phyloP scores from a whole-genome alignment of 2,329 filamentous ascomycete species.

The Neonectria hederae region DNA sequence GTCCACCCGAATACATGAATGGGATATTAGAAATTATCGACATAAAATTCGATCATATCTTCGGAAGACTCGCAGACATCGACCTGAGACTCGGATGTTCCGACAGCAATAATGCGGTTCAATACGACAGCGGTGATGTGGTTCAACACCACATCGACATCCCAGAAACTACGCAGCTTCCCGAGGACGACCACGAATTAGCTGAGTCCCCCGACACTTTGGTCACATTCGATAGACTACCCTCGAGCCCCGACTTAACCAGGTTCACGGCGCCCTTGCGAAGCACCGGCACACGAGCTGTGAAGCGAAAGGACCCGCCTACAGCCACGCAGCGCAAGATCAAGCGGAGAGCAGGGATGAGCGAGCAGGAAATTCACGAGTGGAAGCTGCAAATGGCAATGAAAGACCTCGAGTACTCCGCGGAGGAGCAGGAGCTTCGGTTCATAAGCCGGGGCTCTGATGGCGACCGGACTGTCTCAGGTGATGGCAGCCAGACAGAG shows the following conservation, averaged over 20 bases:
- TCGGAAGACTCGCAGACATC: neutral
- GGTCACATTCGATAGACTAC: slow-evolving; percentile 20
- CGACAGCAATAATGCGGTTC: neutral
- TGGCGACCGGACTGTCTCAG: too few relatives aligned
- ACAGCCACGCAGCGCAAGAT: neutral
- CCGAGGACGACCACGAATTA: neutral
- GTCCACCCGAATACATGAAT: neutral
- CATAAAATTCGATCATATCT: neutral
- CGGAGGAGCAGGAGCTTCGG: neutral
- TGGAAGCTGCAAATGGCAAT: neutral
- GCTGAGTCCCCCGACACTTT: neutral
- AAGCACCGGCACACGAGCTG: slow-evolving; percentile 29
- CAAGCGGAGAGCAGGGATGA: neutral
- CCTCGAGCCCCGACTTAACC: slow-evolving; percentile 20
- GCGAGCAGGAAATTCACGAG: neutral
- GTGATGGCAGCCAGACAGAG: too few relatives aligned
- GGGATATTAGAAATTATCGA: neutral
- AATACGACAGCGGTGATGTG: neutral
- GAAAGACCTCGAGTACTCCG: neutral
- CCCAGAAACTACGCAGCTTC: neutral
- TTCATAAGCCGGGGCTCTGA: neutral
- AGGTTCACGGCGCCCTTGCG: slow-evolving; percentile 20
- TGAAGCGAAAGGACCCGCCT: slow-evolving; percentile 12
- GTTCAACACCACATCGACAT: neutral
- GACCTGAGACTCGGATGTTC: neutral